These are phyloP conservation scores for Cutaneotrichosporon mucoides DNA, from an alignment of 1,284 basidiomycete species.

Conservation along the genomic window DNA sequence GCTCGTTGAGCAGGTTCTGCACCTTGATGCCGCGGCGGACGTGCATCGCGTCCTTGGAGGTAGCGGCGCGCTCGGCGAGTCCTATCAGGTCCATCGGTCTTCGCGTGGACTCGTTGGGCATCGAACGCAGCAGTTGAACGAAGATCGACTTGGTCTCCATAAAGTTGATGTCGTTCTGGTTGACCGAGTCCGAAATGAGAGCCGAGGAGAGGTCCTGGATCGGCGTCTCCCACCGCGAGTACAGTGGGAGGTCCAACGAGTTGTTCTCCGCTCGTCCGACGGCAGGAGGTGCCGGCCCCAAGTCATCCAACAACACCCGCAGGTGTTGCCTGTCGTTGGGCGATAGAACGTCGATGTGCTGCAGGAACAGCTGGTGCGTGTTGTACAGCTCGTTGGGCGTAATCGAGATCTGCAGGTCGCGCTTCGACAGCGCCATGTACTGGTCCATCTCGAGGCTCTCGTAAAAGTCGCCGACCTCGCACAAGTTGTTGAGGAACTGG, in stretches of 20 bases:
- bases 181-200: conserved; percentile 86
- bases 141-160: conserved; percentile 99
- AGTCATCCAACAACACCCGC: conserved; percentile 90
- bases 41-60: conserved; percentile 90
- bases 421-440: conserved; percentile 99
- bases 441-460: conserved; percentile 98
- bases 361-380: conserved; percentile 88
- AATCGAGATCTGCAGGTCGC: conserved; percentile 95
- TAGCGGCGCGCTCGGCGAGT: conserved; percentile 91
- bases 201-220: conserved; percentile 96
- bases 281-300: conserved; percentile 85
- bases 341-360: conserved; percentile 91
- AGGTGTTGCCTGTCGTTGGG: conserved; percentile 97
- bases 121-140: conserved; percentile 92
- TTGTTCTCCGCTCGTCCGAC: conserved; percentile 97
- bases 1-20: conserved; percentile 94
- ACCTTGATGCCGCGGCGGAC: conserved; percentile 98
- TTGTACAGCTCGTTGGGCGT: conserved; percentile 99
- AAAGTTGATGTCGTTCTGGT: conserved; percentile 96
- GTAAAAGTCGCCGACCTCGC: conserved; percentile 99
- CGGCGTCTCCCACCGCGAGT: conserved; percentile 98
- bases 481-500: conserved; percentile 90
- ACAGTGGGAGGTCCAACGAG: conserved; percentile 84
- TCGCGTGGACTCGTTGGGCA: conserved; percentile 69
- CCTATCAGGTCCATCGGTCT: conserved; percentile 83